These are phyloP conservation scores for Solanum acaule DNA, from an alignment of 257 asterid genomes.

Conservation along the genomic window DNA sequence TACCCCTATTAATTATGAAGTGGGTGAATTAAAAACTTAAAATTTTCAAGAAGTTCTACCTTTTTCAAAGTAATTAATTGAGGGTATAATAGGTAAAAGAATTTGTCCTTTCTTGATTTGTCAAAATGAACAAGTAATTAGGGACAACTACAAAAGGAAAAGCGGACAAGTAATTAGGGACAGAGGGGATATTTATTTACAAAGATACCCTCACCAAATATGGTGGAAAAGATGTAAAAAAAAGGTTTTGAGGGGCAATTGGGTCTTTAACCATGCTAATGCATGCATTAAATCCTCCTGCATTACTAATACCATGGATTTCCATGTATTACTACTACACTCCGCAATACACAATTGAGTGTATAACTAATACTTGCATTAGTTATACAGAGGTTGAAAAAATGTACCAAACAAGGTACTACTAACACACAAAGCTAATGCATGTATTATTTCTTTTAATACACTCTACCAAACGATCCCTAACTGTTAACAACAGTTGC, in stretches of 20 bases:
- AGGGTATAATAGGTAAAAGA: too few species aligned
- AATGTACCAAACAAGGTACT: not conserved
- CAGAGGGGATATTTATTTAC: not conserved
- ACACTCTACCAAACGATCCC: not conserved
- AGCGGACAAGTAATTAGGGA: too few species aligned
- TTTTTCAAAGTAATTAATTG: too few species aligned
- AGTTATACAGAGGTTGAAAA: not conserved
- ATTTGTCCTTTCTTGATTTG: too few species aligned
- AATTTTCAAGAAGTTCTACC: too few species aligned
- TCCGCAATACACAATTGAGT: not conserved
- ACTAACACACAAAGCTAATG: not conserved
- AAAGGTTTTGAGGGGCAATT: not conserved
- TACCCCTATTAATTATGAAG: too few species aligned
- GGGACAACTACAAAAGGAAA: too few species aligned
- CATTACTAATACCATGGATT: not conserved
- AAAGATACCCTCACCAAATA: not conserved
- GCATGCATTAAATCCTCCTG: not conserved
- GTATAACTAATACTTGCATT: not conserved
- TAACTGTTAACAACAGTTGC: not conserved
- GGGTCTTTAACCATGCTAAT: not conserved
- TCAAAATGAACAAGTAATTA: too few species aligned
- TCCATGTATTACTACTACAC: not conserved
- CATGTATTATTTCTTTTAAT: not conserved
- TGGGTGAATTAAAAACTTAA: too few species aligned
- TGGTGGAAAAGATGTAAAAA: not conserved